Evolutionary conservation across 129 eudicot species (phyloP), one percentile per base, ranked within the genome.

Genomic region (Deinandra increscens): DNA sequence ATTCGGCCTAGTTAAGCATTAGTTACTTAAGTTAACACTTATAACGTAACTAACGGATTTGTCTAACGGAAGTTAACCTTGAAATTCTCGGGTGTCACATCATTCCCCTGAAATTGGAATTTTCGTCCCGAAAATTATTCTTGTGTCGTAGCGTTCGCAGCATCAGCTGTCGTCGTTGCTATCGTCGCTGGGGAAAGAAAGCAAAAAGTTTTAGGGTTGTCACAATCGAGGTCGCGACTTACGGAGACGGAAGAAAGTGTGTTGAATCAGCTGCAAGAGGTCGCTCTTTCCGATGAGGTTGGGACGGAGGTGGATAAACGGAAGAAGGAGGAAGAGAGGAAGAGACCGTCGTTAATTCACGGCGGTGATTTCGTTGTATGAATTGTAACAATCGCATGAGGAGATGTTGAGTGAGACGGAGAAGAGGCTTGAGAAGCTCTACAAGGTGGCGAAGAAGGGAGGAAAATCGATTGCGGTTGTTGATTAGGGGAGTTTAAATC

Each of bases 341-440:
- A 89, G 85, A 69, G 36, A 56, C 73, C 73, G 80, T 71, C 78
- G 69, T 86, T n/a, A n/a, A n/a, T n/a, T 56, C 26, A 79, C 75
- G 79, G 87, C 96, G 60, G 73, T 86, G 75, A 55, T 92, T 3
- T 38, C 82, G 56, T 49, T 92, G 83, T 95, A 88, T 23, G 95
- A 86, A 74, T 79, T 88, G 96, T 91, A 92, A 65, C 81, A 75
- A 70, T 63, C 86, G 55, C 88, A 92, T 50, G 96, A 76, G 82
- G 83, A 74, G 87, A 50, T 86, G 89, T 75, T 92, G 79, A 70
- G 67, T 20, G 88, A 82, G 41, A 95, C 96, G 43, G 98, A 92
- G 87, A 42, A 56, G 77, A 84, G 80, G 77, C 68, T 92, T 73
- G 87, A 84, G 89, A 92, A 68, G 95, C 83, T 92, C 48, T 92